Conservation (phyloP, 2,329 filamentous ascomycete species). For the Sphaerulina populicola region DNA sequence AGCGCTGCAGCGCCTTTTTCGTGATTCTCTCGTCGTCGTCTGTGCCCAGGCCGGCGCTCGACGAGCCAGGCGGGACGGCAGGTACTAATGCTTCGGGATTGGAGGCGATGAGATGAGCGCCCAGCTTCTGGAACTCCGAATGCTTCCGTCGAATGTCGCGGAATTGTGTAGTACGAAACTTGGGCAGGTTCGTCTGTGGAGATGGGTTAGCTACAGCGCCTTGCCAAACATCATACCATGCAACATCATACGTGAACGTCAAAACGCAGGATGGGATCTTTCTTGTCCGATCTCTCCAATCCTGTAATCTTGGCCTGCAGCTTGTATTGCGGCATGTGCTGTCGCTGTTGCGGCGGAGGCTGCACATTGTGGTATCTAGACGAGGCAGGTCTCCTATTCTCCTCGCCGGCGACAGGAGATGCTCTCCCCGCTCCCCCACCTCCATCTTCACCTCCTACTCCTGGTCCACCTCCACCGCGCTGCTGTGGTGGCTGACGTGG, state of each 20-base stretch:
- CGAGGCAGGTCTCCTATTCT: conserved; percentile 27
- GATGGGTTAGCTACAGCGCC: not conserved
- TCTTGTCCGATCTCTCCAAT: conserved; percentile 84
- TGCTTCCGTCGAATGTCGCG: conserved; percentile 93
- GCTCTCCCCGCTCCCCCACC: not conserved
- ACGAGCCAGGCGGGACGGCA: conserved; percentile 87
- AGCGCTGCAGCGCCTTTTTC: conserved; percentile 82
- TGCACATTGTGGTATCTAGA: conserved; percentile 29
- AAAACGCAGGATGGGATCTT: conserved; percentile 89
- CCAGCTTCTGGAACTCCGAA: conserved; percentile 93
- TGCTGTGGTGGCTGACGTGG: conserved; percentile 31
- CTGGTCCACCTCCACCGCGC: conserved; percentile 1
- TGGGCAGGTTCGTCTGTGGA: conserved; percentile 90
- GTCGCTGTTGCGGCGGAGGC: conserved; percentile 32
- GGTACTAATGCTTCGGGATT: conserved; percentile 94
- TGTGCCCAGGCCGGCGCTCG: conserved; percentile 86
- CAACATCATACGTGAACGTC: conserved; percentile 73
- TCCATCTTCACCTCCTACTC: not conserved
- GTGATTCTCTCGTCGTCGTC: conserved; percentile 90
- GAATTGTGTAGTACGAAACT: conserved; percentile 95
- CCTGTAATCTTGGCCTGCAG: conserved; percentile 92
- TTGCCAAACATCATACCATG: conserved; percentile 4
- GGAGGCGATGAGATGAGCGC: conserved; percentile 90
- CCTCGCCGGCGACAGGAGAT: conserved; percentile 15
- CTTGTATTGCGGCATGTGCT: conserved; percentile 45